These are phyloP conservation scores for Alternaria longipes DNA, from an alignment of 2,329 filamentous ascomycete genomes.

Conservation along the genomic window DNA sequence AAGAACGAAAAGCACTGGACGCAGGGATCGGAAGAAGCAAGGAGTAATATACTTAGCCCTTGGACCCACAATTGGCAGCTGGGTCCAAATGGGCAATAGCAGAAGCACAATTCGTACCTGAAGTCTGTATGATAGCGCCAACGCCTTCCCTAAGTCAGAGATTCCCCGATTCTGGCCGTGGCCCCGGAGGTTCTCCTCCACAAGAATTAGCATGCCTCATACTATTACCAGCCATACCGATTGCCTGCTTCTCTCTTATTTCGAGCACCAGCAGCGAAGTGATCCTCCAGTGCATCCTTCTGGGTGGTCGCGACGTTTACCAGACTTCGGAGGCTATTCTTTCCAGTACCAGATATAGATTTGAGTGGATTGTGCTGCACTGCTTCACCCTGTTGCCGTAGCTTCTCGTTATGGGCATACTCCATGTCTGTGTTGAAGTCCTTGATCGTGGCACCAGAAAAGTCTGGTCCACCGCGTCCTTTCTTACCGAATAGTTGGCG, in stretches of 20 bases:
- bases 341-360: constrained; percentile 78
- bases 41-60: not conserved
- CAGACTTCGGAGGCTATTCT: constrained; percentile 88
- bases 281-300: constrained; percentile 88
- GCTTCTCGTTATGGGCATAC: constrained; percentile 82
- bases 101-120: not conserved
- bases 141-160: not conserved
- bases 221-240: constrained; percentile 81
- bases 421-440: constrained; percentile 91
- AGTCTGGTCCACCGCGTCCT: constrained; percentile 54
- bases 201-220: not conserved
- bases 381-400: constrained; percentile 75
- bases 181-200: not conserved
- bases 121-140: not conserved
- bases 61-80: not conserved
- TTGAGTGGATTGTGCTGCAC: constrained; percentile 83
- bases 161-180: not conserved
- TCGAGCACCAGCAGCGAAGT: constrained; percentile 81
- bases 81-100: not conserved
- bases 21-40: not conserved
- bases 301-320: constrained; percentile 84
- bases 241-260: constrained; percentile 84
- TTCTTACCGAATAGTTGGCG: constrained; percentile 86
- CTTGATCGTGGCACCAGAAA: constrained; percentile 71
- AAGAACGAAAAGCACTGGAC: not conserved